Percentiles rank a stretch among this genome's conserved stretches.
These are phyloP conservation scores for Gonium pectorale DNA, from an alignment of 139 green algal genomes.

Conservation along the genomic window DNA sequence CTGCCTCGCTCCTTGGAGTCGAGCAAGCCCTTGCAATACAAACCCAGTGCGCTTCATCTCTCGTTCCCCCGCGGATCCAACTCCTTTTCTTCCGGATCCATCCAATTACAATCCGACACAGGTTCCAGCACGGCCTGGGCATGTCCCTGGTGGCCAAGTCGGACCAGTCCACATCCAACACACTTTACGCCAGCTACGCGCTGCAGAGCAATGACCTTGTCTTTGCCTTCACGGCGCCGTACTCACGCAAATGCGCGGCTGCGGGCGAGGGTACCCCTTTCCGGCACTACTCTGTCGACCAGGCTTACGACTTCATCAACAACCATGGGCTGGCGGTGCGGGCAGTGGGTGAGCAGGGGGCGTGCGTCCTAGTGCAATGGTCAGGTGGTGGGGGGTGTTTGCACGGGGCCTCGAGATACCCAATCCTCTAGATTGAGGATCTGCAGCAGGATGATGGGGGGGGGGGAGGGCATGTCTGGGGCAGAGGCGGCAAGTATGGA, in stretches of 20 bases:
- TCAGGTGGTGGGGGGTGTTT: not conserved
- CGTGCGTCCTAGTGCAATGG: not conserved
- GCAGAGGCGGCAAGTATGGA: too few relatives aligned
- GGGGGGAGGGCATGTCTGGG: too few relatives aligned
- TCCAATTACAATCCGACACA: slow-evolving; percentile 35
- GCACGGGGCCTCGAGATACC: not conserved
- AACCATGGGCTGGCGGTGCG: slow-evolving; percentile 91
- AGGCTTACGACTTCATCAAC: slow-evolving; percentile 83
- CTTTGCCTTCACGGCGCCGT: slow-evolving; percentile 96
- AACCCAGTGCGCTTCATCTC: not conserved
- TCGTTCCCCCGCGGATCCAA: not conserved
- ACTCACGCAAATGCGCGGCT: slow-evolving; percentile 60
- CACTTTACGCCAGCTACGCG: slow-evolving; percentile 87
- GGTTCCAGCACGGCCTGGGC: slow-evolving; percentile 93
- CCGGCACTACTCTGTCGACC: slow-evolving; percentile 67
- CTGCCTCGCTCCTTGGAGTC: not conserved
- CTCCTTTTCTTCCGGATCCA: too few relatives aligned
- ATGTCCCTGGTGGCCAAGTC: slow-evolving; percentile 91
- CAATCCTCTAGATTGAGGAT: too few relatives aligned
- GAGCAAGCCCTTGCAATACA: not conserved
- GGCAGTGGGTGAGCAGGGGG: slow-evolving; percentile 78
- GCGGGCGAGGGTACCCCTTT: slow-evolving; percentile 40
- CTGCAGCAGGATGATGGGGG: too few relatives aligned
- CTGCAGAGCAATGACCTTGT: slow-evolving; percentile 86
- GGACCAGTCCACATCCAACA: slow-evolving; percentile 92